A percentile compares a stretch with the other conserved stretches of the same genome.
These are phyloP conservation scores for Fusarium mexicanum DNA, from an alignment of 2,329 filamentous ascomycete species.

Conservation along the genomic window DNA sequence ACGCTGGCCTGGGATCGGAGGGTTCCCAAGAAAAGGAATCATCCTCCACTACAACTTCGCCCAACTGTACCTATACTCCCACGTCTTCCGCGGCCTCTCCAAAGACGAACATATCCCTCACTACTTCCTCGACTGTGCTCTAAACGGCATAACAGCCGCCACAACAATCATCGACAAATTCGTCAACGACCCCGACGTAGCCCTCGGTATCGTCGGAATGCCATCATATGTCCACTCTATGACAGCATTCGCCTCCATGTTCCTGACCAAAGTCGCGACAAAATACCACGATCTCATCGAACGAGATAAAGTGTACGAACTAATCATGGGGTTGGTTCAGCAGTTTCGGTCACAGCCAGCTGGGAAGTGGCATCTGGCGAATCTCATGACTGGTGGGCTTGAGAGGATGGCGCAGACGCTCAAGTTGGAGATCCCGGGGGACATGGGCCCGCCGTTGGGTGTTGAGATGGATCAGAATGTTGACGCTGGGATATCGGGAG, in stretches of 20 bases:
- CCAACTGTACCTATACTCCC: conserved; percentile 52
- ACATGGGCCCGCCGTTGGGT: not conserved
- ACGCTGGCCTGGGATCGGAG: conserved; percentile 48
- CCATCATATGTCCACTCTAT: conserved; percentile 63
- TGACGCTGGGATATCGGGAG: not conserved
- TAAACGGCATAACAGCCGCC: conserved; percentile 47
- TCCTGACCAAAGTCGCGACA: conserved; percentile 56
- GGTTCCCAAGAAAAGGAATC: conserved; percentile 50
- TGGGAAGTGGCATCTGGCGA: conserved; percentile 56
- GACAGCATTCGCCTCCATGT: conserved; percentile 61
- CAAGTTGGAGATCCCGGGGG: not conserved
- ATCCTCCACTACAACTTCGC: conserved; percentile 52
- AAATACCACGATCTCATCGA: conserved; percentile 54
- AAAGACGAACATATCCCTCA: conserved; percentile 38
- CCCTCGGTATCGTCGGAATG: conserved; percentile 52
- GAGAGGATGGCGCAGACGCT: conserved; percentile 42
- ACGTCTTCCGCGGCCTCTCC: conserved; percentile 51
- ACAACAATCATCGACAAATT: conserved; percentile 54
- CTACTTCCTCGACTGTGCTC: conserved; percentile 44
- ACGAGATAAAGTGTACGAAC: conserved; percentile 47
- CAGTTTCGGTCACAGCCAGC: conserved; percentile 52
- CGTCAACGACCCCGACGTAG: conserved; percentile 52
- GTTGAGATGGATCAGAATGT: not conserved
- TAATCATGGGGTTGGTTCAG: conserved; percentile 50
- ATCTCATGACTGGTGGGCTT: conserved; percentile 56